Evolutionary conservation across 192 early-diverging fungal genomes (phyloP), one percentile per base, ranked within the genome.

Genomic region (Backusella circina): DNA sequence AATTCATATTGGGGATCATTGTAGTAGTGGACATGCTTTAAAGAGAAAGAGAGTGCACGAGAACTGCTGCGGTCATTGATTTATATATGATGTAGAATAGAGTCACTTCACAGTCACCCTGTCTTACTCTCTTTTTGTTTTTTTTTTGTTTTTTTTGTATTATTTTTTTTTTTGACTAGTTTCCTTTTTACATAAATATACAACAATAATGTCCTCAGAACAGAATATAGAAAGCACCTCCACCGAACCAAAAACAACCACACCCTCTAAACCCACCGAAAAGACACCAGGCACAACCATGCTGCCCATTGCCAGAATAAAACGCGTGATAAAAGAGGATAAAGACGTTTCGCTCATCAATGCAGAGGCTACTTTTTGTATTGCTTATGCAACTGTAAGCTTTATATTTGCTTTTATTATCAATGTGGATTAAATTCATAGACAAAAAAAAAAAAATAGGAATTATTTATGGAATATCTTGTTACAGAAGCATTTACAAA

Each of bases 301-400:
- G 31, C 70, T 93, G 67, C 92, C 92, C 1, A 81, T 87, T 8
- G 90, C 92, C 18, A 85, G 92, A 67, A 86, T 92, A 35, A 87
- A 90, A 50, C 84, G 90, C 16, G 91, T 93, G 72, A 89, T 93
- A 76, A 93, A 92, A 72, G 88, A 91, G 72, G 92, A 93, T 77
- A 89, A 90, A 78, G 92, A 93, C 69, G 86, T 93, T 2, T 84
- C 82, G 36, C 83, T 89, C 26, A 88, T 90, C 79, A 90, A 88
- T 64, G 82, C 89, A 12, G 92, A 93, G 35, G 88, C 90, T 13
- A 84, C 90, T 26, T 91, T 91, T 47, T 75, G 91, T 67, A 89
- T 93, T 37, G 85, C 87, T 10, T 77, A 86, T 28, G 91, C 92
- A 18, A 90, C 92, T 68, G 88, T 89, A 86, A 75, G 35, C n/a